Evolutionary conservation across 805 yeast species (phyloP), one percentile per base, ranked within the genome.

Genomic region (Ogataea pignaliae): DNA sequence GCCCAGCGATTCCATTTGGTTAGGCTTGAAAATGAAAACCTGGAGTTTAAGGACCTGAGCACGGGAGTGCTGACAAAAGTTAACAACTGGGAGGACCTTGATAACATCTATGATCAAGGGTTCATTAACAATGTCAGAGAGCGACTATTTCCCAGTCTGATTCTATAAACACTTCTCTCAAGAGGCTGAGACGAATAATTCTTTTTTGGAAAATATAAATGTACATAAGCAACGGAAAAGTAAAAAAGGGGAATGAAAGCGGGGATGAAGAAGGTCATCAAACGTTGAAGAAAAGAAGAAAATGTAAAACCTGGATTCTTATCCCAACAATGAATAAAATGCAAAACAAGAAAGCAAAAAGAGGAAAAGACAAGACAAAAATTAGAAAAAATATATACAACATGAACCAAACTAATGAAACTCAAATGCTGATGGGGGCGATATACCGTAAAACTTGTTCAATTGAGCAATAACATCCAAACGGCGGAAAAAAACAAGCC

Each of bases 41-140:
- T 18, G 3, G 45, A 37, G 9, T 43, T 46, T 14, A 42, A 35
- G 10, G 34, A 40, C 26, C 9, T 34, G 3, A 8, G 35, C 13
- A 29, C 39, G 2, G 46, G 46, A 3, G 34, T 42, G 3, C 21
- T 55, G 10, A 16, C 34, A 8, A 36, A 43, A 30, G 43, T 62
- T 2, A 29, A 43, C 3, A 43, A 47, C 21, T 63, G 68, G 68
- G 46, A 49, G 31, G 62, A 65, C 15, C 41, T 76, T 48, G 55
- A 49, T 32, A 78, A 78, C 48, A 57, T 73, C 9, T 78, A 78
- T 53, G 83, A 78, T 47, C 51, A 47, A 9, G 83, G 83, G 3
- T 75, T 78, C 49, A 51, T 61, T 56, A 42, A 45, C 2, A 78
- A 78, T 48, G 41, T 73, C 10, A 56, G 45, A 32, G 66, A 69